Percentiles rank a stretch among this genome's conserved stretches.
Evolutionary conservation across 306 rosid species (phyloP).

Genomic region (Mimosa pudica): DNA sequence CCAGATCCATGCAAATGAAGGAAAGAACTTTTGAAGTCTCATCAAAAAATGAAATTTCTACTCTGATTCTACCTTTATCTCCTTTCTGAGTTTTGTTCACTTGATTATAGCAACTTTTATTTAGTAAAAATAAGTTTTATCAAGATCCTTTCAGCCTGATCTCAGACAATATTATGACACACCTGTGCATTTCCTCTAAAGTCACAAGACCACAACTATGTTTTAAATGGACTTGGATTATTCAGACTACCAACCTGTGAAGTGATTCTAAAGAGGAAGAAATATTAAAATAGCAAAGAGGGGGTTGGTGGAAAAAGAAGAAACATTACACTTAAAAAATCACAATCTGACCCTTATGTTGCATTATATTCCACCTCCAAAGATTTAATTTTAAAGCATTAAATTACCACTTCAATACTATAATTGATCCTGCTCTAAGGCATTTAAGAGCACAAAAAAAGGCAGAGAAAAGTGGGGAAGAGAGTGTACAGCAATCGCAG

Average conservation of each 20-base stretch:
- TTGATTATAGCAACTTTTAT: not conserved
- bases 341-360: not conserved
- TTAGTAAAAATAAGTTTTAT: not conserved
- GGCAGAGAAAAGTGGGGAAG: not conserved
- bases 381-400: not conserved
- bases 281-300: not conserved
- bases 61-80: no score
- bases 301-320: not conserved
- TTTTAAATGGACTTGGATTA: not conserved
- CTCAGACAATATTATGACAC: not conserved
- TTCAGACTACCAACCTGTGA: not conserved
- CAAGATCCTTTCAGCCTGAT: constrained; percentile 20
- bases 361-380: not conserved
- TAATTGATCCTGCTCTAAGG: constrained; percentile 22
- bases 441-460: not conserved
- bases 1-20: not conserved
- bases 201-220: not conserved
- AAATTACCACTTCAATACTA: constrained; percentile 13
- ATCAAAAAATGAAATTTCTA: not conserved
- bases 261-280: not conserved
- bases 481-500: constrained; percentile 80
- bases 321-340: not conserved
- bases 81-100: not conserved
- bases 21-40: not conserved
- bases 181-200: not conserved